Conservation (phyloP, 1,139 yeast species). For the Saccharomyces hybrid region DNA sequence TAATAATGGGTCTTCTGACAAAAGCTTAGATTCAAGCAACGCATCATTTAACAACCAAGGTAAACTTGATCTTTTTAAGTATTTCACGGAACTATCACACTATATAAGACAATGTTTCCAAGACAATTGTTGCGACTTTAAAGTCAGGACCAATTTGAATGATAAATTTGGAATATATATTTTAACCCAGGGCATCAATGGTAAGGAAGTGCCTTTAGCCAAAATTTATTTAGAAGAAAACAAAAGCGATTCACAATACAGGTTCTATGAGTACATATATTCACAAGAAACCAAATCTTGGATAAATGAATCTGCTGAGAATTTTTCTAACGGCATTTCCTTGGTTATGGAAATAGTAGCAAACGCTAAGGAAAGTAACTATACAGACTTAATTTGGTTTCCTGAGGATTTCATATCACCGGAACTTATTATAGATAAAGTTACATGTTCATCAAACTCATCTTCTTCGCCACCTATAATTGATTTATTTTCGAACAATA, state of each 20-base stretch:
- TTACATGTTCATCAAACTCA: conserved; percentile 1
- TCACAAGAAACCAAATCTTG: conserved; percentile 20
- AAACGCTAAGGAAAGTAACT: not conserved
- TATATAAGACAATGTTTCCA: conserved; percentile 18
- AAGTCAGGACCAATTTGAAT: conserved; percentile 22
- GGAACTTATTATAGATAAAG: conserved; percentile 17
- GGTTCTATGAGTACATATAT: conserved; percentile 27
- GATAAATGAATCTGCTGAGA: conserved; percentile 28
- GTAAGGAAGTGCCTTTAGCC: conserved; percentile 13
- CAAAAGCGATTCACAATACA: conserved; percentile 15
- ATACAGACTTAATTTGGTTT: conserved; percentile 14
- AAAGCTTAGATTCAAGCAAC: conserved; percentile 2
- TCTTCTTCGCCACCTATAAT: conserved; percentile 2
- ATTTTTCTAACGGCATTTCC: conserved; percentile 23
- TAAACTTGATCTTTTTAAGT: conserved; percentile 29
- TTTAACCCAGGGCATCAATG: conserved; percentile 3
- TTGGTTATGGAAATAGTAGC: conserved; percentile 22
- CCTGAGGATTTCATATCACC: conserved; percentile 23
- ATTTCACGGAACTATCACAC: conserved; percentile 27
- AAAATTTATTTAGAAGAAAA: conserved; percentile 21
- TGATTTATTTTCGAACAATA: conserved; percentile 2
- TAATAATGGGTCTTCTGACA: conserved; percentile 5
- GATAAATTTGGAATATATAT: conserved; percentile 29
- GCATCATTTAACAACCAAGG: conserved; percentile 10
- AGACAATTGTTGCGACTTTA: conserved; percentile 14